Evolutionary conservation across 2,329 filamentous ascomycete genomes (phyloP).

Genomic region (Alternaria panax): DNA sequence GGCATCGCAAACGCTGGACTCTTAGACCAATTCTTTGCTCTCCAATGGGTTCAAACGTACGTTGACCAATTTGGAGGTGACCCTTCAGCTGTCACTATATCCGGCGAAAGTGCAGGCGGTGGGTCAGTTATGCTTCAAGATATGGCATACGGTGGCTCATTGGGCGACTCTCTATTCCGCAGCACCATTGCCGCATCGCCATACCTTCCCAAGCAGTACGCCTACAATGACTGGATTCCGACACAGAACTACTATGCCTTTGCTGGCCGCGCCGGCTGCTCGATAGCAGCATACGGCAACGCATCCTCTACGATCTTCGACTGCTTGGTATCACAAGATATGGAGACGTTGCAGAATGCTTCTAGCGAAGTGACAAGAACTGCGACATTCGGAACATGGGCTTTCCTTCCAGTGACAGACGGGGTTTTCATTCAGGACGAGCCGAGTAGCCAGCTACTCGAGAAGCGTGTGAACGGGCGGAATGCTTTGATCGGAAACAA

Average conservation of each 20-base stretch:
- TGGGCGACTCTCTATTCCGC: conserved; percentile 45
- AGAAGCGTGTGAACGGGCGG: conserved; percentile 50
- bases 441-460: conserved; percentile 49
- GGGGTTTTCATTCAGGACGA: conserved; percentile 49
- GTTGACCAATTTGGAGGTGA: conserved; percentile 48
- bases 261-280: conserved; percentile 43
- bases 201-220: conserved; percentile 64
- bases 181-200: conserved; percentile 55
- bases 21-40: conserved; percentile 58
- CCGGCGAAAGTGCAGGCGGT: conserved; percentile 49
- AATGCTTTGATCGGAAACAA: conserved; percentile 54
- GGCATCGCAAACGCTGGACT: conserved; percentile 52
- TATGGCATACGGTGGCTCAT: conserved; percentile 44
- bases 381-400: conserved; percentile 53
- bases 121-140: conserved; percentile 33
- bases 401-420: conserved; percentile 56
- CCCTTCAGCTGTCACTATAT: conserved; percentile 40
- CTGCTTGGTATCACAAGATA: conserved; percentile 51
- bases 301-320: conserved; percentile 50
- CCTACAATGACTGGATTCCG: conserved; percentile 56
- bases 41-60: conserved; percentile 61
- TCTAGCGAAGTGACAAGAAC: conserved; percentile 42
- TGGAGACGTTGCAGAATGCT: conserved; percentile 49
- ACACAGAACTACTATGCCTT: conserved; percentile 58
- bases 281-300: conserved; percentile 22